Base-by-base conservation (phyloP, 768 basidiomycete genomes). In the Podaxis rugospora region DNA sequence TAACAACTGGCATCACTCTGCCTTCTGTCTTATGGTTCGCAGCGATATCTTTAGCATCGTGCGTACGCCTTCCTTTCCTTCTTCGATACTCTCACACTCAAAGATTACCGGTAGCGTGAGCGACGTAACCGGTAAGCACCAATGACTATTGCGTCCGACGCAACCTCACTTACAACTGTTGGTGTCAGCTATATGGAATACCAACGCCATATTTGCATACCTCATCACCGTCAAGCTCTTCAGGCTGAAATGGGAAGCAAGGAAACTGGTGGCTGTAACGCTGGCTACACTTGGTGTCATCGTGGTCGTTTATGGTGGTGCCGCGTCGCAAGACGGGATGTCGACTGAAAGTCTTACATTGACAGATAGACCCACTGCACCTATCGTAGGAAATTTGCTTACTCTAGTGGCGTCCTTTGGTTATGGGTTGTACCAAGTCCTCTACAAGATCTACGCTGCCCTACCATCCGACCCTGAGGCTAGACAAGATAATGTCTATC, bases 151-250 rank as follows among this genome's bases (percentile, higher is more conserved):
- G 4, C 14, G 13, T 13, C 32, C 47, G 27, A 53, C 37, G 21
- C 25, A 51, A 51, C 52, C 18, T 53, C 10, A 1, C 23, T 59
- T 7, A 32, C 27, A 35, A 52, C 37, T 10, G 52, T 53, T 59
- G 36, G 52, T 37, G 9, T 42, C 44, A 76, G 85, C 86, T 18
- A 84, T 94, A 27, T 93, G 91, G 86, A 95, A 96, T 69, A 87
- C 90, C 6, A 92, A 90, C 67, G 89, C 92, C 0, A 95, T 98
- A 76, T 95, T 93, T 72, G 90, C 92, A 4, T 98, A 98, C 69
- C 70, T 93, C 27, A 83, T 98, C 70, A 83, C 88, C n/a, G 85
- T 95, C 62, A 83, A 83, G 66, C 66, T 93, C 2, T 86, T 88
- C 62, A 75, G 80, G 21, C 74, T 84, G 25, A 76, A 78, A 65